phyloP scores from a whole-genome alignment of 108 stramenopile genomes.

The Mayamaea pseudoterrestris region DNA sequence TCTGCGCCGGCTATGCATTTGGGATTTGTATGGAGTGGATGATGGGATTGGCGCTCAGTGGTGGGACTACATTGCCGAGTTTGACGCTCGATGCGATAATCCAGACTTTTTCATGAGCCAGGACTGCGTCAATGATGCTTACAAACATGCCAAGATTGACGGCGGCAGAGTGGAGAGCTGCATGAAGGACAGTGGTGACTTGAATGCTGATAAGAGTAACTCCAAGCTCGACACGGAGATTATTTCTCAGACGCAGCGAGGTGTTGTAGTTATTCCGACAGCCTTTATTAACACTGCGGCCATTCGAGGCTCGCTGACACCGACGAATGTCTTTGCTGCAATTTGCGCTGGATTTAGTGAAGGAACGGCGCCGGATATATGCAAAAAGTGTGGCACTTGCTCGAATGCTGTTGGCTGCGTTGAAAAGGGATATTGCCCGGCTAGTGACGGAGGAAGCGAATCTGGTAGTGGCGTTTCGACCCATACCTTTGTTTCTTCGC shows the following conservation, averaged over 20 bases:
- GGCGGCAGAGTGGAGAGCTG: constrained; percentile 52
- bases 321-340: constrained; percentile 55
- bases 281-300: constrained; percentile 79
- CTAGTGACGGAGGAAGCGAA: background rate
- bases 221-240: constrained; percentile 63
- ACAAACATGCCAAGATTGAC: constrained; percentile 54
- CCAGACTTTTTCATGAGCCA: constrained; percentile 45
- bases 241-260: constrained; percentile 30
- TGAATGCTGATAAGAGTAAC: constrained; percentile 46
- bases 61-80: constrained; percentile 86
- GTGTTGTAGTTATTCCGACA: constrained; percentile 71
- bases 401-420: constrained; percentile 27
- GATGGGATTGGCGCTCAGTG: constrained; percentile 63
- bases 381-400: constrained; percentile 37
- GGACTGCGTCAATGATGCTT: constrained; percentile 74
- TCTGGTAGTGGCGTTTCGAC: constrained; percentile 17
- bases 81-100: constrained; percentile 39
- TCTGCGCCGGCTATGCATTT: constrained; percentile 77
- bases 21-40: constrained; percentile 44
- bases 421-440: constrained; percentile 27
- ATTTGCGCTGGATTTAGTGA: constrained; percentile 62
- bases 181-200: constrained; percentile 77
- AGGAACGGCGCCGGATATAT: constrained; percentile 65
- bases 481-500: constrained; percentile 12
- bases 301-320: constrained; percentile 64